A percentile compares a stretch with the other conserved stretches of the same genome.
Evolutionary conservation across 2,329 filamentous ascomycete species (phyloP).

Genomic region (Colletotrichum chrysophilum): DNA sequence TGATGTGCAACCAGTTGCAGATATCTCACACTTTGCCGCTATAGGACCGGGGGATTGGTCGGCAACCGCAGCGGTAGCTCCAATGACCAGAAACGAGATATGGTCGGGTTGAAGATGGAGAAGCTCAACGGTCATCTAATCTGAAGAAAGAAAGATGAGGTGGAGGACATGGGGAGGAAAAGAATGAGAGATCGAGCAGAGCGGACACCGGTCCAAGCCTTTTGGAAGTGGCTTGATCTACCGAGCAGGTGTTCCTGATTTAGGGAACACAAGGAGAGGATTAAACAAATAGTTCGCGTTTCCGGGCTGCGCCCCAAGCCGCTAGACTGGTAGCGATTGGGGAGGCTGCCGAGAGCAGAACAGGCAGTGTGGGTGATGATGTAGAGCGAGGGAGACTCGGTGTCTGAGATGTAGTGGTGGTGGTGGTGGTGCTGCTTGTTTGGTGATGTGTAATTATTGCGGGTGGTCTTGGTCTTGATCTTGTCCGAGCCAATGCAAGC

Average conservation of each 20-base stretch:
- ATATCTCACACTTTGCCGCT: not conserved
- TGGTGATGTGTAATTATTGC: not conserved
- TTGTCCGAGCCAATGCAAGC: not conserved
- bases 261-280: not conserved
- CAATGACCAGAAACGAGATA: not conserved
- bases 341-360: not conserved
- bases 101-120: not conserved
- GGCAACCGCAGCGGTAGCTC: not conserved
- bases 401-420: not conserved
- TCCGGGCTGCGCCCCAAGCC: conserved; percentile 11
- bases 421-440: not conserved
- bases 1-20: conserved; percentile 18
- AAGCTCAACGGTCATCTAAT: not conserved
- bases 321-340: not conserved
- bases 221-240: conserved; percentile 13
- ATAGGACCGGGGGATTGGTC: not conserved
- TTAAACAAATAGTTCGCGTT: conserved; percentile 4
- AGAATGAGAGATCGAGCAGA: not conserved
- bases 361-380: not conserved
- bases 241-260: not conserved
- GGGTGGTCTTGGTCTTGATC: not conserved
- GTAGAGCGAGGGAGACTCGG: not conserved
- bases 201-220: not conserved
- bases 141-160: not conserved
- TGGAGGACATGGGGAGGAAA: not conserved